A percentile compares a stretch with the other conserved stretches of the same genome.
Conservation (phyloP, 192 early-diverging fungal species). For the Backusella sp. region DNA sequence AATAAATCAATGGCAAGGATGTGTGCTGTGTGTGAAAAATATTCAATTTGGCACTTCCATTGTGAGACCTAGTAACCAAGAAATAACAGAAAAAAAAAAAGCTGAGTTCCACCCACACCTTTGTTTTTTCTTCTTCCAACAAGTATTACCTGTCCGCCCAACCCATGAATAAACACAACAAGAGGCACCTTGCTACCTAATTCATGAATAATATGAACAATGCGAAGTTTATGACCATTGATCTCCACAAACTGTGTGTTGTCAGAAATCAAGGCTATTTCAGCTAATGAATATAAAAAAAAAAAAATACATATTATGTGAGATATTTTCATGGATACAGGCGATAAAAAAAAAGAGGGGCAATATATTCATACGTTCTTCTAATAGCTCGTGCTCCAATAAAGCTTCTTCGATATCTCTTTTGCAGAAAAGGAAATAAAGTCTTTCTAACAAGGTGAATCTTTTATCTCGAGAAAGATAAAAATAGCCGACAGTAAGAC, state of each 20-base stretch:
- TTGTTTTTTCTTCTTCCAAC: neutral
- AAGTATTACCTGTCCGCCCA: conserved; percentile 55
- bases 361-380: conserved; percentile 6
- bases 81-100: conserved; percentile 6
- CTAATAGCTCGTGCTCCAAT: conserved; percentile 9
- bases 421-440: conserved; percentile 10
- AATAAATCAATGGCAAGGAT: conserved; percentile 54
- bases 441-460: neutral
- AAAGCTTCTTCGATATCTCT: conserved; percentile 12
- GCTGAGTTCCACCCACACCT: neutral
- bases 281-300: conserved; percentile 14
- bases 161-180: conserved; percentile 56
- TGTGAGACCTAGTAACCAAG: conserved; percentile 44
- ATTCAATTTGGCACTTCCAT: conserved; percentile 56
- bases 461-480: neutral
- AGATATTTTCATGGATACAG: neutral
- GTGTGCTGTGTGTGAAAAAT: conserved; percentile 50
- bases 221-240: conserved; percentile 44
- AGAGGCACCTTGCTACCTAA: conserved; percentile 53
- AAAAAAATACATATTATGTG: neutral
- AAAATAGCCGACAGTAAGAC: conserved; percentile 4
- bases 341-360: too few species aligned
- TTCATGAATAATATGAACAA: conserved; percentile 54
- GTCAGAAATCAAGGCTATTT: conserved; percentile 32
- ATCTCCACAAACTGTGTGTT: conserved; percentile 49